Conservation (phyloP, 2,329 filamentous ascomycete genomes). For the Fusarium staphyleae region DNA sequence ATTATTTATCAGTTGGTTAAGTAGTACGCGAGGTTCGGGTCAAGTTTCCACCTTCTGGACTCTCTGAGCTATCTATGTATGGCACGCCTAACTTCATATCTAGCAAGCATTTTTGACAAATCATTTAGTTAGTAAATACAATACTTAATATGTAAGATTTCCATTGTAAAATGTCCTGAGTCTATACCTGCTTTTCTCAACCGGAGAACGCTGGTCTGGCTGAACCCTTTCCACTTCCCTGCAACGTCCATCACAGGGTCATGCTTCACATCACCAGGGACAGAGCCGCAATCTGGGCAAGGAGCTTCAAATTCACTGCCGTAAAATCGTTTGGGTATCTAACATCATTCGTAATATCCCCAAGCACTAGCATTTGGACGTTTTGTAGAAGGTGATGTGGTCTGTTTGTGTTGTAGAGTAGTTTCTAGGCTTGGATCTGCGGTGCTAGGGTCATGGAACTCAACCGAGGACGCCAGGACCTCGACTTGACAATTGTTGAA, state of each 20-base stretch:
- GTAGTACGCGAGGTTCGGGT: neutral
- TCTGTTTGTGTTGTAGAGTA: constrained; percentile 25
- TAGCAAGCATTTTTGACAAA: neutral
- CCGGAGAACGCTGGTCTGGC: neutral
- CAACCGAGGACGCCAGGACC: neutral
- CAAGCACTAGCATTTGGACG: constrained; percentile 26
- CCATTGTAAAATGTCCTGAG: constrained; percentile 33
- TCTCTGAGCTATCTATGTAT: neutral
- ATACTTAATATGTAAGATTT: constrained; percentile 23
- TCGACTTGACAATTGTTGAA: neutral
- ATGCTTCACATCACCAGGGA: constrained; percentile 4
- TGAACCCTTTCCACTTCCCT: neutral
- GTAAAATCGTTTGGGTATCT: constrained; percentile 34
- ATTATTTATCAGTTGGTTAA: too few relatives aligned
- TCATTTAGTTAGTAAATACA: neutral
- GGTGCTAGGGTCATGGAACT: neutral
- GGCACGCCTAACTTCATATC: too few relatives aligned
- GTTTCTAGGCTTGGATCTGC: constrained; percentile 13
- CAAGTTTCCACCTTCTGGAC: neutral
- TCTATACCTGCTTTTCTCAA: constrained; percentile 28
- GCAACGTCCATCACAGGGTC: neutral
- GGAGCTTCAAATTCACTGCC: constrained; percentile 13
- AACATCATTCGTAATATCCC: constrained; percentile 37
- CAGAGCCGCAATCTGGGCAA: neutral
- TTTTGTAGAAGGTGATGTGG: constrained; percentile 29